Evolutionary conservation across 208 protist species (phyloP), one percentile per base, ranked within the genome.

Genomic region (Porcisia hertigi): DNA sequence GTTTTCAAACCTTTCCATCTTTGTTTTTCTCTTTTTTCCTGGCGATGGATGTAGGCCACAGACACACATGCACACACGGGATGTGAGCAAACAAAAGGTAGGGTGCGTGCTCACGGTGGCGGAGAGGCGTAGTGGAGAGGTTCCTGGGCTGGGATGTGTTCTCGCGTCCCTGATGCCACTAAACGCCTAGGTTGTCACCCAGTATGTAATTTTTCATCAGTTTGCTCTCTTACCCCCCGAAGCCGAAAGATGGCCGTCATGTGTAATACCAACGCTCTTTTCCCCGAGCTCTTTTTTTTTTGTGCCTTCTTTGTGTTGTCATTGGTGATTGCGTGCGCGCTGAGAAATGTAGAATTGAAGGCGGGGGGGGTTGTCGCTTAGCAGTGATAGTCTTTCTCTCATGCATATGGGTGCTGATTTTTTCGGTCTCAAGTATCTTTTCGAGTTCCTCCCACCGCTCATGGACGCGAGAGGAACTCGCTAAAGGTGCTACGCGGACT

Each of bases 171-270:
- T 49, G 18, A 16, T 75, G 34, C 39, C 39, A 63, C 54, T 49
- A 39, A 59, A 39, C 34, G 43, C 20, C 30, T 39, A 6, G 49
- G 6, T 18, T 34, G 8, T 18, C 2, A 23, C n/a, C 25, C 25
- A 53, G 11, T 57, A 58, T 57, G 25, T 57, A 71, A 25, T 64
- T 59, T 73, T 57, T 53, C 49, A 12, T 52, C n/a, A 72, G 30
- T 23, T 69, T 62, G 39, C 52, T 74, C 52, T 75, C 57, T 67
- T 23, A n/a, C 43, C 23, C 23, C 4, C 14, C 16, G 47, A 43
- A 14, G 47, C 18, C 16, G 4, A 23, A 16, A 3, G 3, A 43
- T 5, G 25, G 8, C 47, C 45, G 57, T 41, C 16, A 71, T 58
- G 66, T 58, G 47, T 41, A 55, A 52, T 55, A 39, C 12, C 3